Base-by-base conservation (phyloP, 495 filamentous ascomycete genomes). In the Acidomyces sp. region DNA sequence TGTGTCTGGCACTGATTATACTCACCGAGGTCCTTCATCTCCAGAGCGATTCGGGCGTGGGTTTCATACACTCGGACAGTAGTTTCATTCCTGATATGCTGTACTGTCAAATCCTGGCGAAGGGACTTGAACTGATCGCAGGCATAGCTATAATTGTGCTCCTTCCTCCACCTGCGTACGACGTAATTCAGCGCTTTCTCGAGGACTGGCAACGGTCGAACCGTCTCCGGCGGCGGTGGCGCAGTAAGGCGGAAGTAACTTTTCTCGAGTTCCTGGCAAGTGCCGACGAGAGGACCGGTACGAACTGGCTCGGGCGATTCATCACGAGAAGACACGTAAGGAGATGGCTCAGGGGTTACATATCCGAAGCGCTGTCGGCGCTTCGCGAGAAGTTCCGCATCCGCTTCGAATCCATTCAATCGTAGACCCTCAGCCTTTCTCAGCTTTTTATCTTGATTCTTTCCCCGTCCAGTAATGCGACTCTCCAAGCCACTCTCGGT, bases 1-100 rank as follows among this genome's bases (percentile, higher is more conserved):
- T 96, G 90, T 45, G 90, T 94, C 68, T 96, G 92, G 62, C 90
- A 99, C 74, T 99, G 90, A 70, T 99, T 99, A 85, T 96, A 99
- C 90, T 99, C 90, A 99, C 90, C 88, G 67, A 95, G 72, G 70
- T 99, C 90, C 59, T 81, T 86, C 73, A 92, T 95, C 69, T 99
- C 90, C 58, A 99, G 67, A 46, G 90, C 90, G 65, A 99, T 96
- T 29, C 90, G 78, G 37, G 88, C 92, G 65, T 99, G 92, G 44
- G 87, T 85, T 68, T 99, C 90, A 61, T 99, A 99, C 34, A 94
- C 90, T 44, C 69, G 77, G 38, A 95, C 86, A 4, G 87, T 94
- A 59, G 96, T 95, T 34, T 90, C 81, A 55, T 82, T 93, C 62
- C 82, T 83, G 64, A 99, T 88, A 52, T 82, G 86, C 61, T 99